Evolutionary conservation across 345 rosid genomes (phyloP).

Genomic region (Tarenaya hassleriana): DNA sequence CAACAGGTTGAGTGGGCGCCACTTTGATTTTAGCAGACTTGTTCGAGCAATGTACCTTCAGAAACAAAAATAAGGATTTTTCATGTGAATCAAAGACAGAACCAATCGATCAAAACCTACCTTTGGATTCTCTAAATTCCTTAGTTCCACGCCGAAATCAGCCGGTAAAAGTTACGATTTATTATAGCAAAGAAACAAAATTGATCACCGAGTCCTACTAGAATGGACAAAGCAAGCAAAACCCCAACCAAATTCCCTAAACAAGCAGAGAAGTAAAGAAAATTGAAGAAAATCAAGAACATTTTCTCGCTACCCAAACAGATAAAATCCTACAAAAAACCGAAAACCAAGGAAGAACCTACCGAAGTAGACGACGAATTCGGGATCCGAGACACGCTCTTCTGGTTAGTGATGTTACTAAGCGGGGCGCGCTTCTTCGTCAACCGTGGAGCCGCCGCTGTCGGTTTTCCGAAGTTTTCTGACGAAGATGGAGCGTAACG

Average conservation of each 20-base stretch:
- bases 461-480: constrained; percentile 15
- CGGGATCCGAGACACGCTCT: constrained; percentile 36
- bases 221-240: not conserved
- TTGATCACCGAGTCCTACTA: not conserved
- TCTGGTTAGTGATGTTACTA: constrained; percentile 60
- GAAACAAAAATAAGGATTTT: not conserved
- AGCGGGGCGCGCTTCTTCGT: constrained; percentile 49
- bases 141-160: not conserved
- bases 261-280: not conserved
- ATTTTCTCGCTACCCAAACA: not conserved
- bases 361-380: constrained; percentile 52
- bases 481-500: constrained; percentile 23
- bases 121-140: not conserved
- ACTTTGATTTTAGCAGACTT: constrained; percentile 51
- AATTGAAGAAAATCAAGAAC: not conserved
- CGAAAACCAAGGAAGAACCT: constrained; percentile 14
- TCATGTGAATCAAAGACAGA: not conserved
- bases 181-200: not conserved
- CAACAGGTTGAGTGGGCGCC: constrained; percentile 30
- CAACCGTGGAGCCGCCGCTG: constrained; percentile 5
- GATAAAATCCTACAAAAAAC: not conserved
- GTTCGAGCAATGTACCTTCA: constrained; percentile 46
- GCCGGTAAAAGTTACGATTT: not conserved
- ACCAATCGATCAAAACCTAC: not conserved
- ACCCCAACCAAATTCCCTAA: not conserved